phyloP scores from a whole-genome alignment of 352 stramenopile genomes.

The Thalassiosira allenii region DNA sequence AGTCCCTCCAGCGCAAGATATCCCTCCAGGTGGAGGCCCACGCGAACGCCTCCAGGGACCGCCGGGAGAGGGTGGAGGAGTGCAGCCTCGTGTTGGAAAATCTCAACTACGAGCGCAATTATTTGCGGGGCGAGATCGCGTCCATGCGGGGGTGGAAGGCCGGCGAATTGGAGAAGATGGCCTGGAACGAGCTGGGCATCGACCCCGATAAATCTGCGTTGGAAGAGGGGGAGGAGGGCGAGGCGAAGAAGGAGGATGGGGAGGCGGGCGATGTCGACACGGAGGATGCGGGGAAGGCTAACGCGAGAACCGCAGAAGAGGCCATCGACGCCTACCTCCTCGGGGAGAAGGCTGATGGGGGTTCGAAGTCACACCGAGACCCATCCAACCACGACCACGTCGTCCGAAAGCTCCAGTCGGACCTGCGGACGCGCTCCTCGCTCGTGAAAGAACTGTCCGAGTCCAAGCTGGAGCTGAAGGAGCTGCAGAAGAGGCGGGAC shows the following conservation, averaged over 20 bases:
- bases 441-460: conserved; percentile 44
- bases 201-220: background rate
- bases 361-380: conserved; percentile 24
- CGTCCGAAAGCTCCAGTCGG: conserved; percentile 38
- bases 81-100: conserved; percentile 49
- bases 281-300: background rate
- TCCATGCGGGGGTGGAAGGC: conserved; percentile 23
- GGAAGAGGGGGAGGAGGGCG: background rate
- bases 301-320: conserved; percentile 31
- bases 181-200: conserved; percentile 33
- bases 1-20: conserved; percentile 48
- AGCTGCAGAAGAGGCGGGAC: conserved; percentile 46
- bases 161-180: conserved; percentile 40
- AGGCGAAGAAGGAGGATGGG: background rate
- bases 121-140: conserved; percentile 44
- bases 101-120: conserved; percentile 54
- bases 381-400: conserved; percentile 31
- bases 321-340: conserved; percentile 53
- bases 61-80: conserved; percentile 30
- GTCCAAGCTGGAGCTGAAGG: conserved; percentile 42
- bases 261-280: background rate
- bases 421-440: conserved; percentile 24
- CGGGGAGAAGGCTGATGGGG: background rate
- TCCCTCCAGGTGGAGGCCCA: conserved; percentile 31
- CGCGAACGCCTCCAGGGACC: conserved; percentile 8